phyloP scores from a whole-genome alignment of 768 basidiomycete genomes.

The Naganishia kalamii region DNA sequence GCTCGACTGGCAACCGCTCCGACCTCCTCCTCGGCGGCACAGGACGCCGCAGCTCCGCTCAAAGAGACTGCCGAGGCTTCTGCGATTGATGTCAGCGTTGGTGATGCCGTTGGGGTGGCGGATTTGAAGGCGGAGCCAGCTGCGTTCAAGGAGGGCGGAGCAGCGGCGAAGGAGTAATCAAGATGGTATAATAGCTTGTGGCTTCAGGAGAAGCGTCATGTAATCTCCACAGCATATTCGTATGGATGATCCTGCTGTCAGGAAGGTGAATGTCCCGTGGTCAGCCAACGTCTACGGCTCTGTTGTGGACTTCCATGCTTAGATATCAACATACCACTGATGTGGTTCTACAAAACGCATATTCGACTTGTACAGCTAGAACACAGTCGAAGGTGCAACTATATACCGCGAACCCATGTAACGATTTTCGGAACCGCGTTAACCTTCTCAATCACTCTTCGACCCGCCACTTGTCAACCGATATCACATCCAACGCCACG shows the following conservation, averaged over 20 bases:
- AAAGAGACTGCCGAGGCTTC: background rate
- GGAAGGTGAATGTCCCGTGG: no score
- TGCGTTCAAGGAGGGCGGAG: conserved; percentile 12
- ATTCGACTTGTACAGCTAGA: no score
- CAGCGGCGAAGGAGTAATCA: conserved; percentile 5
- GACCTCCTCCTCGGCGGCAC: conserved; percentile 32
- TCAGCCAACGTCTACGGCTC: no score
- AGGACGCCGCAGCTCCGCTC: conserved; percentile 12
- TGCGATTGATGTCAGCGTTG: background rate
- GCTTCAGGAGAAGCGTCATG: background rate
- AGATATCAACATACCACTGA: no score
- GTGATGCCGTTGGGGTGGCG: background rate
- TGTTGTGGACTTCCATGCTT: no score
- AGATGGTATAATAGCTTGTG: background rate
- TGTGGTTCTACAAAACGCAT: no score
- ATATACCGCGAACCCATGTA: no score
- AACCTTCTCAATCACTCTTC: no score
- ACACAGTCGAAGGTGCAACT: no score
- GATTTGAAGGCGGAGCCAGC: conserved; percentile 7
- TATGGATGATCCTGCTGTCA: background rate
- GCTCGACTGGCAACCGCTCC: conserved; percentile 64
- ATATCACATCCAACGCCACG: no score
- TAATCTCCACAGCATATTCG: background rate
- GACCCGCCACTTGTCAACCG: no score
- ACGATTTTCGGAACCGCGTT: no score